These are phyloP conservation scores for Penicillium sp. DNA, from an alignment of 2,329 filamentous ascomycete species.

Conservation along the genomic window DNA sequence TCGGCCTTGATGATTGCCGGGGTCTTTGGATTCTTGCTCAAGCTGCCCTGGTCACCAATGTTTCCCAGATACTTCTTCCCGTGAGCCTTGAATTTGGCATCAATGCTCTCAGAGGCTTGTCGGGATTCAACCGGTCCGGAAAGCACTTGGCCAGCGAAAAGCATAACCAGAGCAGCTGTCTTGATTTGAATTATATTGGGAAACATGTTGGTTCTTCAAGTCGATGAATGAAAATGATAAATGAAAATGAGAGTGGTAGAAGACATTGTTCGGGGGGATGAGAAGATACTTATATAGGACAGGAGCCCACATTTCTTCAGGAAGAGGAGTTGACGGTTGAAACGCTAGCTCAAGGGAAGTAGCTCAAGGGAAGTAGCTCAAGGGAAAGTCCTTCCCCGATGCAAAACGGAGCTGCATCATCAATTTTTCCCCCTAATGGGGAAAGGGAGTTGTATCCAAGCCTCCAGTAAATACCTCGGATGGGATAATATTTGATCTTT, in stretches of 20 bases:
- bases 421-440: not conserved
- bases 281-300: not conserved
- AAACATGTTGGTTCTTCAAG: not conserved
- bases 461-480: not conserved
- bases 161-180: constrained; percentile 5
- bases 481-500: not conserved
- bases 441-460: not conserved
- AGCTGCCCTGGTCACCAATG: constrained; percentile 51
- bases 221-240: not conserved
- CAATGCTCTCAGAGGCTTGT: constrained; percentile 45
- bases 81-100: constrained; percentile 55
- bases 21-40: constrained; percentile 56
- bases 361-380: no score
- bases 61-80: constrained; percentile 67
- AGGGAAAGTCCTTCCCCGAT: not conserved
- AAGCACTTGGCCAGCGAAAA: constrained; percentile 7
- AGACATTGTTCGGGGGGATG: not conserved
- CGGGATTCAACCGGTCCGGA: constrained; percentile 3
- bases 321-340: not conserved
- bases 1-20: constrained; percentile 61
- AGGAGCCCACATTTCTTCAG: not conserved
- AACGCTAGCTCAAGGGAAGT: not conserved
- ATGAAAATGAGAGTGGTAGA: not conserved
- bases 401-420: not conserved
- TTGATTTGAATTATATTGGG: constrained; percentile 11